Evolutionary conservation across 176 grass and related monocot species (phyloP).

Genomic region (Phyllostachys edulis): DNA sequence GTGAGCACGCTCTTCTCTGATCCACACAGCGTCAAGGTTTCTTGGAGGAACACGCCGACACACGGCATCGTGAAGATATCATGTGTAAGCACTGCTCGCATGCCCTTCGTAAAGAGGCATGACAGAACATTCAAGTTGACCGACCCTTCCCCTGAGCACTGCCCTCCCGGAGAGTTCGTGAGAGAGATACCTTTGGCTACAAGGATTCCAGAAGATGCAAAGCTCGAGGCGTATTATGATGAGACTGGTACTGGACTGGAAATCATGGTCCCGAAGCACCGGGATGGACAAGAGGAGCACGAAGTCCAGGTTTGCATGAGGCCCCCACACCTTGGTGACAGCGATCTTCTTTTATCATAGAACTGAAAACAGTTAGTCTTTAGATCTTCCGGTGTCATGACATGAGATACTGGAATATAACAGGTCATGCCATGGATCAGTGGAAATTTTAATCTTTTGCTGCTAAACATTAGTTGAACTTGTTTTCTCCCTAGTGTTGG

Average conservation of each 20-base stretch:
- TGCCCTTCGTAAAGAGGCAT: conserved; percentile 53
- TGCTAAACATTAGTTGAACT: conserved; percentile 27
- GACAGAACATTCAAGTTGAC: conserved; percentile 64
- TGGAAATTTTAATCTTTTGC: conserved; percentile 20
- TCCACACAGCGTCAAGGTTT: conserved; percentile 59
- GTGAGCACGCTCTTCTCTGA: conserved; percentile 65
- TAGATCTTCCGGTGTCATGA: conserved; percentile 34
- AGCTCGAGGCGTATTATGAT: conserved; percentile 67
- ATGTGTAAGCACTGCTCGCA: conserved; percentile 62
- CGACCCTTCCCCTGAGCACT: conserved; percentile 65
- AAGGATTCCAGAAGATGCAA: conserved; percentile 71
- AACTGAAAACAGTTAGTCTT: conserved; percentile 31
- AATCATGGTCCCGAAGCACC: conserved; percentile 73
- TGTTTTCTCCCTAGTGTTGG: conserved; percentile 19
- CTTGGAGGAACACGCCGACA: conserved; percentile 68
- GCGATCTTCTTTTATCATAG: conserved; percentile 59
- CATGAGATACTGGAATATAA: conserved; percentile 24
- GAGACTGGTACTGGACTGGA: conserved; percentile 67
- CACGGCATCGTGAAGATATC: conserved; percentile 72
- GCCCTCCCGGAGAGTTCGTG: conserved; percentile 59
- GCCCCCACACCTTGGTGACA: conserved; percentile 61
- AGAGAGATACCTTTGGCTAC: conserved; percentile 77
- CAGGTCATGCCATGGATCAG: conserved; percentile 26
- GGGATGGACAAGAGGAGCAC: conserved; percentile 69
- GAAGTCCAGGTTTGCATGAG: conserved; percentile 81